Percentiles rank a stretch among this genome's conserved stretches.
phyloP scores from a whole-genome alignment of 176 grass and related monocot species.

The Ananas comosus region DNA sequence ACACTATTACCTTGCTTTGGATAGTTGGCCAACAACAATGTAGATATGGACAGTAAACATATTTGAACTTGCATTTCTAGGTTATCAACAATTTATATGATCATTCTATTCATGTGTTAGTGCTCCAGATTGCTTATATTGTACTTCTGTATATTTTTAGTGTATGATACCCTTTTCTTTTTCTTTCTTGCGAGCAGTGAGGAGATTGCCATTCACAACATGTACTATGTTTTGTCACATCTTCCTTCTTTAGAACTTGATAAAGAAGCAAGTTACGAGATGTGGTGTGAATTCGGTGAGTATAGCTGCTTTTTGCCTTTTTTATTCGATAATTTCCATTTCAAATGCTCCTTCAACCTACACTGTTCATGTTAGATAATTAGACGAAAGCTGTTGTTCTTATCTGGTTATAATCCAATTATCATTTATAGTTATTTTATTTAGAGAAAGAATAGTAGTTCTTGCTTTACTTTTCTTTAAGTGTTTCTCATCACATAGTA shows the following conservation, averaged over 20 bases:
- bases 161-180: neutral
- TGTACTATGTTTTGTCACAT: conserved; percentile 50
- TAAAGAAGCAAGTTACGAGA: conserved; percentile 50
- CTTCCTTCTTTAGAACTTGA: conserved; percentile 46
- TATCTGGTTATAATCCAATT: neutral
- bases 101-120: too few species aligned
- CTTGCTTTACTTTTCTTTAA: too few species aligned
- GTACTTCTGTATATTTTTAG: neutral
- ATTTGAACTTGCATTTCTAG: too few species aligned
- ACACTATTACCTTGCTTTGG: too few species aligned
- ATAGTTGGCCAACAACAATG: too few species aligned
- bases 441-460: too few species aligned
- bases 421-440: too few species aligned
- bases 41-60: too few species aligned
- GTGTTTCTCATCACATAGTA: too few species aligned
- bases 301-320: neutral
- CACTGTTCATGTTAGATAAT: neutral
- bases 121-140: too few species aligned
- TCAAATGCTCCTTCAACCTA: neutral
- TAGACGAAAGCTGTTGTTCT: neutral
- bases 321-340: neutral
- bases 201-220: conserved; percentile 39
- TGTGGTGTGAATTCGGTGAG: conserved; percentile 69
- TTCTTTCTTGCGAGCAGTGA: conserved; percentile 30
- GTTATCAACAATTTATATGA: too few species aligned